A percentile compares a stretch with the other conserved stretches of the same genome.
These are phyloP conservation scores for Puya raimondii DNA, from an alignment of 176 grass and related monocot genomes.

Conservation along the genomic window DNA sequence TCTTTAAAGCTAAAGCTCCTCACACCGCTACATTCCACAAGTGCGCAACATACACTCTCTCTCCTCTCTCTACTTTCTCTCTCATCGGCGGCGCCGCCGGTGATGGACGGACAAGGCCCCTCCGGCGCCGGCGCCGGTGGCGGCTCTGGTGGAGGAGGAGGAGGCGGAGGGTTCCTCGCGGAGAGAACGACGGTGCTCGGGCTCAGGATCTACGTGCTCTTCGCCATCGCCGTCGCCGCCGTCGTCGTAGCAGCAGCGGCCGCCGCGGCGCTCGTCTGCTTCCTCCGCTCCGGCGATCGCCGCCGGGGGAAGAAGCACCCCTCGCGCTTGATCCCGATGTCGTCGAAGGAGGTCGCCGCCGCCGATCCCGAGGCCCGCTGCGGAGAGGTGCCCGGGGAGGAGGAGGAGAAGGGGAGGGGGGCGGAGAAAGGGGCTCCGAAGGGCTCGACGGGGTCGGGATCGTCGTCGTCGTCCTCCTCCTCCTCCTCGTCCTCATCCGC, in stretches of 20 bases:
- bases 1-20: not conserved
- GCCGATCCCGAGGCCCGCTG: not conserved
- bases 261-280: constrained; percentile 24
- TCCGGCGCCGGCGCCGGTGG: too few species aligned
- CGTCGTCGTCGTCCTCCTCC: constrained; percentile 4
- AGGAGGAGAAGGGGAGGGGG: constrained; percentile 8
- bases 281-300: constrained; percentile 21
- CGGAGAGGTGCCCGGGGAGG: constrained; percentile 12
- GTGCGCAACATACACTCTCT: not conserved
- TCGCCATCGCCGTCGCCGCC: constrained; percentile 22
- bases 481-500: not conserved
- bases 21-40: not conserved
- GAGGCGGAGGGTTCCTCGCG: not conserved
- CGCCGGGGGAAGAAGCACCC: constrained; percentile 31
- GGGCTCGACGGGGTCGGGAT: not conserved
- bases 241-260: constrained; percentile 15
- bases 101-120: too few species aligned
- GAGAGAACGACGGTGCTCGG: not conserved
- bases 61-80: not conserved
- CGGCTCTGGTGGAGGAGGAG: too few species aligned
- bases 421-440: constrained; percentile 11
- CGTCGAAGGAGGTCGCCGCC: not conserved
- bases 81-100: not conserved
- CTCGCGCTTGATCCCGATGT: constrained; percentile 28
- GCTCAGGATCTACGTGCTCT: constrained; percentile 3